Evolutionary conservation across 768 basidiomycete genomes (phyloP).

Genomic region (Naganishia kalamii): DNA sequence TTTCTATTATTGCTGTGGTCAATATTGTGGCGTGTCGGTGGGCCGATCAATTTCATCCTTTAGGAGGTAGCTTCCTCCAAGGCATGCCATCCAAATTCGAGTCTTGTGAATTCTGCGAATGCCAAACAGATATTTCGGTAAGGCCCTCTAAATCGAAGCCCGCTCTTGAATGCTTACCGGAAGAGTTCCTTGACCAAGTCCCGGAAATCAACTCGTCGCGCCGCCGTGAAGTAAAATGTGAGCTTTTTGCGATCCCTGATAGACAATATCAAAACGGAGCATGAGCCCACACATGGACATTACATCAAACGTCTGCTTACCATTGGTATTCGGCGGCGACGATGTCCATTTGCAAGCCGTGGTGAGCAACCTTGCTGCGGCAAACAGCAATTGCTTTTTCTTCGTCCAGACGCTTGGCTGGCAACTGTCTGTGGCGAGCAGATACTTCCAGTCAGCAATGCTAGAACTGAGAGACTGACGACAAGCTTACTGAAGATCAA

Average conservation of each 20-base stretch:
- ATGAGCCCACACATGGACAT: neutral
- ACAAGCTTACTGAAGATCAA: conserved; percentile 66
- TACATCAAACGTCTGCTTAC: conserved; percentile 52
- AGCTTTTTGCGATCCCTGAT: conserved; percentile 91
- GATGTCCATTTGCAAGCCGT: conserved; percentile 96
- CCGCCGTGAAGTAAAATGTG: conserved; percentile 95
- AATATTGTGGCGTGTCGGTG: neutral
- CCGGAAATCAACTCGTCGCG: conserved; percentile 83
- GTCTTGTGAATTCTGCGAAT: conserved; percentile 76
- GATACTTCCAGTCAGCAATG: neutral
- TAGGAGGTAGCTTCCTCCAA: conserved; percentile 24
- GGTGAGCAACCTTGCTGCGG: conserved; percentile 82
- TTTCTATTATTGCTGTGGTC: neutral
- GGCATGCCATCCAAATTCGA: conserved; percentile 87
- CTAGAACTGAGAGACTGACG: conserved; percentile 22
- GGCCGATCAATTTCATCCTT: conserved; percentile 2
- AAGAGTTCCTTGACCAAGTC: conserved; percentile 93
- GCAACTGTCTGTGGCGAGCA: conserved; percentile 46
- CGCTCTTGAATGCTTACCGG: conserved; percentile 53
- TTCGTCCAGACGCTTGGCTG: conserved; percentile 82
- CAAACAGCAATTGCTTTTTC: conserved; percentile 84
- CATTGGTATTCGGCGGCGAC: conserved; percentile 98
- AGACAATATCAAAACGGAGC: neutral
- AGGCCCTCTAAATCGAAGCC: neutral
- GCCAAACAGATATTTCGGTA: neutral